A percentile compares a stretch with the other conserved stretches of the same genome.
Conservation (phyloP, 805 yeast species). For the Saccharomycopsis schoenii region DNA sequence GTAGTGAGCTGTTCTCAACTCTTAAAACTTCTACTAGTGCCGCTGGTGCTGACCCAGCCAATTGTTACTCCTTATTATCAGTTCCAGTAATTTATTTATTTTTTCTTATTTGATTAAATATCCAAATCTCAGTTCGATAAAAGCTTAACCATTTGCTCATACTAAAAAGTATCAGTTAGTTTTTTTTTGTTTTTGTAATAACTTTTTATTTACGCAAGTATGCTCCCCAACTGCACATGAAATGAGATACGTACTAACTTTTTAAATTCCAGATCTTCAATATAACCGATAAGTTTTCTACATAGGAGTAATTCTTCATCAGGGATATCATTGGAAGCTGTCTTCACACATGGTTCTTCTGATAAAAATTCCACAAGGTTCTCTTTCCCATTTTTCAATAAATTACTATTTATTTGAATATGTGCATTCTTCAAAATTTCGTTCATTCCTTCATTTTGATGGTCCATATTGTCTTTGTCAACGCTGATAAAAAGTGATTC, state of each 20-base stretch:
- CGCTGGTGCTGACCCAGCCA: not conserved
- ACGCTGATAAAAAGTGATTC: not conserved
- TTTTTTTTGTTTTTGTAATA: not conserved
- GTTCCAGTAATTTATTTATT: not conserved
- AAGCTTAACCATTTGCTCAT: not conserved
- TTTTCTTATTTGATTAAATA: not conserved
- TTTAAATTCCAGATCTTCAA: conserved; percentile 8
- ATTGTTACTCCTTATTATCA: not conserved
- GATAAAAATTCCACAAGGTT: not conserved
- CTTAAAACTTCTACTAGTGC: not conserved
- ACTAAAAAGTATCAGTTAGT: not conserved
- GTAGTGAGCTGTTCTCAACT: not conserved
- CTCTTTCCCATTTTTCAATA: not conserved
- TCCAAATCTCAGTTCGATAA: not conserved
- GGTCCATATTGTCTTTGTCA: not conserved
- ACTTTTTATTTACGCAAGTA: not conserved
- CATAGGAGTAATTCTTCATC: not conserved
- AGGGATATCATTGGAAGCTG: not conserved
- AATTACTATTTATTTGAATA: not conserved
- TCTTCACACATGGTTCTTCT: not conserved
- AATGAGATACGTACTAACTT: conserved; percentile 6
- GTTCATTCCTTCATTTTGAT: not conserved
- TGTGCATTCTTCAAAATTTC: not conserved
- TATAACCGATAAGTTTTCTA: not conserved
- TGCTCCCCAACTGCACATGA: not conserved